These are phyloP conservation scores for Penicillium manginii DNA, from an alignment of 495 filamentous ascomycete species.

Conservation along the genomic window DNA sequence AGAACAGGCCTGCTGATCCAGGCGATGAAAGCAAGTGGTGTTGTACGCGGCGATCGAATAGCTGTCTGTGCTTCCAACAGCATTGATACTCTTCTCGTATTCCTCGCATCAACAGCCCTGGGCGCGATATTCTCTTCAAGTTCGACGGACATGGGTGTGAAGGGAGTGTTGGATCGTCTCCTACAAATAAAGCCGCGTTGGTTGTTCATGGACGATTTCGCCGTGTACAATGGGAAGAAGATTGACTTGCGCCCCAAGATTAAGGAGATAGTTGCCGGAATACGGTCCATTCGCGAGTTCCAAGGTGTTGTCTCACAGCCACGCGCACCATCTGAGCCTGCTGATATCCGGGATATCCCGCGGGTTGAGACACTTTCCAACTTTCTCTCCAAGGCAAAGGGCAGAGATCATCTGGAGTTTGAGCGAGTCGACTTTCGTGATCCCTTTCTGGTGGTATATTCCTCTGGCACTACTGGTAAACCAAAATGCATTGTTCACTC, in stretches of 20 bases:
- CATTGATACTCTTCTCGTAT: slow-evolving; percentile 70
- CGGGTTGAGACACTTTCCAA: slow-evolving; percentile 52
- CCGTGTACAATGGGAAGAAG: slow-evolving; percentile 77
- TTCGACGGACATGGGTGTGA: slow-evolving; percentile 79
- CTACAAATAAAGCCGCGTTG: slow-evolving; percentile 71
- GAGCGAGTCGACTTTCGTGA: slow-evolving; percentile 54
- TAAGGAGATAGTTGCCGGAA: slow-evolving; percentile 61
- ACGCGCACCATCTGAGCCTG: slow-evolving; percentile 58
- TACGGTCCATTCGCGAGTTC: slow-evolving; percentile 63
- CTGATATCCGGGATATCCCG: slow-evolving; percentile 60
- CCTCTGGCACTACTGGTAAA: slow-evolving; percentile 75
- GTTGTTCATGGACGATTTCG: slow-evolving; percentile 77
- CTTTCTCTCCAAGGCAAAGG: slow-evolving; percentile 53
- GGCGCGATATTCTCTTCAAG: slow-evolving; percentile 73
- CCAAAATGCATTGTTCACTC: slow-evolving; percentile 81
- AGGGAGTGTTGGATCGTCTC: slow-evolving; percentile 74
- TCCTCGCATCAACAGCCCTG: slow-evolving; percentile 64
- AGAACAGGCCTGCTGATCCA: slow-evolving; percentile 58
- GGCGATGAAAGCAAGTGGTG: slow-evolving; percentile 65
- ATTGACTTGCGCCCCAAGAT: slow-evolving; percentile 76
- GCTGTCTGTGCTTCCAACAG: slow-evolving; percentile 72
- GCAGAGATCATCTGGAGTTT: slow-evolving; percentile 50
- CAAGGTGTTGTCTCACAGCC: slow-evolving; percentile 66
- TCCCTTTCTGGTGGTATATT: slow-evolving; percentile 77
- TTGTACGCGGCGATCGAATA: slow-evolving; percentile 70